These are phyloP conservation scores for Vitis hybrid DNA, from an alignment of 177 flowering plant genomes.

Conservation along the genomic window DNA sequence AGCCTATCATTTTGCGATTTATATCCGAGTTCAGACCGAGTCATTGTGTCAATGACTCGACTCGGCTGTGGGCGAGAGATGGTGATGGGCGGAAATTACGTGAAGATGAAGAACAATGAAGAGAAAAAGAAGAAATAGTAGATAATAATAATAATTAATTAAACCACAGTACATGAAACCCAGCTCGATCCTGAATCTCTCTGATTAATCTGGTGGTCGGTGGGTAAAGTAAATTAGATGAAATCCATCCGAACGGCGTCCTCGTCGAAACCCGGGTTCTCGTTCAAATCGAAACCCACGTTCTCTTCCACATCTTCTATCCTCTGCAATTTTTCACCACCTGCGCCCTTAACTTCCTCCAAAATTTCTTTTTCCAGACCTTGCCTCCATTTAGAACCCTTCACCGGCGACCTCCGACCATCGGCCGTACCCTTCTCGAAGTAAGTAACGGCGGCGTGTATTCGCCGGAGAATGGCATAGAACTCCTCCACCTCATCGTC, in stretches of 20 bases:
- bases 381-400: constrained; percentile 15
- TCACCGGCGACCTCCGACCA: constrained; percentile 1
- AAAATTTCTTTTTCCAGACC: constrained; percentile 17
- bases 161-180: too few species aligned
- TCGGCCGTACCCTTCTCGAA: constrained; percentile 15
- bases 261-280: constrained; percentile 19
- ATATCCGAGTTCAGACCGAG: too few species aligned
- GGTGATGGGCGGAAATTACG: too few species aligned
- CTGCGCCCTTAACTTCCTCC: constrained; percentile 11
- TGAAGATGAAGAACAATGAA: too few species aligned
- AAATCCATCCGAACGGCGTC: neutral
- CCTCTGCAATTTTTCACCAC: neutral
- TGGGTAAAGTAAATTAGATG: neutral
- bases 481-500: constrained; percentile 45
- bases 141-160: too few species aligned
- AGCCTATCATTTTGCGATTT: too few species aligned
- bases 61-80: too few species aligned
- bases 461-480: constrained; percentile 31
- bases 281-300: constrained; percentile 34
- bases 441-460: constrained; percentile 26
- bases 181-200: too few species aligned
- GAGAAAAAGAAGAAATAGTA: too few species aligned
- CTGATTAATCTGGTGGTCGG: too few species aligned
- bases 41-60: too few species aligned
- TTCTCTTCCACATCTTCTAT: constrained; percentile 9